Base-by-base conservation (phyloP, 23 red algal genomes). In the Gracilariopsis chorda region DNA sequence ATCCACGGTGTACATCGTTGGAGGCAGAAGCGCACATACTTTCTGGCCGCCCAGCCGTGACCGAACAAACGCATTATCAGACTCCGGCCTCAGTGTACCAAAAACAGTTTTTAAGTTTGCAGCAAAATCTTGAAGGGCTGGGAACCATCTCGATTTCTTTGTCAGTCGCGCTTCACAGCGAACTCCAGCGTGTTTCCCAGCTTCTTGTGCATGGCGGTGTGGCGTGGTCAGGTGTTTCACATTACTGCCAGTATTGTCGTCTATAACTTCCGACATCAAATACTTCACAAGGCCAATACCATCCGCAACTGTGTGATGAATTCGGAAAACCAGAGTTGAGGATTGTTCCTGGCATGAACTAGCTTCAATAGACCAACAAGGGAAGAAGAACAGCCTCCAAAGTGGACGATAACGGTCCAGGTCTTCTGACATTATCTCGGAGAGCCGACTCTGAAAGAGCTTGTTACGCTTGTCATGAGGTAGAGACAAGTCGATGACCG, bases 261-360 rank as follows among this genome's bases (percentile, higher is more conserved):
- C 85, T 20, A 75, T 43, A 24, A 89, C 44, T 24, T 60, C 28
- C 17, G 67, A 55, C n/a, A 65, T 74, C 25, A 89, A 89, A 53
- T 43, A 89, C 23, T 89, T 78, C 34, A 89, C 69, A 2, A 89
- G 51, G n/a, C 85, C 85, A 21, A 89, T 64, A 32, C 85, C 85
- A 25, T 89, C 85, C 14, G 43, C 65, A 36, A 89, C 56, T n/a
- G 51, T 25, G 46, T 89, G 85, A 64, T 89, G 85, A 12, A 89
- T 51, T 14, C 72, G 68, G 28, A 89, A 59, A 23, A 89, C 57
- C 17, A 89, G 25, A 8, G 65, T 89, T 9, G 48, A 53, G 47
- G 68, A 77, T 58, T 59, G 61, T 21, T 41, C 53, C 36, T 37
- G 7, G 9, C 55, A 34, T 80, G 76, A 57, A 9, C 24, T 17